These are phyloP conservation scores for Fonsecaea erecta DNA, from an alignment of 2,329 filamentous ascomycete genomes.

Conservation along the genomic window DNA sequence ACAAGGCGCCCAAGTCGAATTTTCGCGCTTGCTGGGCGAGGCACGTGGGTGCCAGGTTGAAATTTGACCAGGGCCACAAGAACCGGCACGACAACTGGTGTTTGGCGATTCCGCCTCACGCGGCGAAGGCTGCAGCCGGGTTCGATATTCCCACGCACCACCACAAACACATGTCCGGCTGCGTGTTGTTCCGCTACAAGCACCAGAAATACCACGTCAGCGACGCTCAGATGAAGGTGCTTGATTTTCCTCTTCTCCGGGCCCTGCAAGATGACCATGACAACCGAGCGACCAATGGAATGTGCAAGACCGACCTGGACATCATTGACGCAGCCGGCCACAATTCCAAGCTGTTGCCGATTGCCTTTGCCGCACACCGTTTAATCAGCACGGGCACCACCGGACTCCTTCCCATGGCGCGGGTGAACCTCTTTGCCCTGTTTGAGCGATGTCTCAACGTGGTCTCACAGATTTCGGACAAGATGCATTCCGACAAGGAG, in stretches of 20 bases:
- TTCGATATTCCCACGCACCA: constrained; percentile 31
- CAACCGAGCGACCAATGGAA: neutral
- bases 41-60: constrained; percentile 40
- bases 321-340: neutral
- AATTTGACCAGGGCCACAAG: constrained; percentile 38
- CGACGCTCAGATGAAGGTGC: constrained; percentile 24
- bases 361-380: neutral
- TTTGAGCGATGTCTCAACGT: constrained; percentile 37
- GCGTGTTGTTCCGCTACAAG: constrained; percentile 38
- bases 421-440: constrained; percentile 38
- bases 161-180: constrained; percentile 20
- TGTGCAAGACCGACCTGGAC: neutral
- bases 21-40: constrained; percentile 39
- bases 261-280: neutral
- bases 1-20: constrained; percentile 35
- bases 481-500: constrained; percentile 33
- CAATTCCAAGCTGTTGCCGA: constrained; percentile 3
- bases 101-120: constrained; percentile 38
- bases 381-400: neutral
- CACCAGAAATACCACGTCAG: constrained; percentile 35
- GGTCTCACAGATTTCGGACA: constrained; percentile 37
- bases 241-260: neutral
- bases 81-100: constrained; percentile 37
- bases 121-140: constrained; percentile 39
- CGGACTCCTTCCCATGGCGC: constrained; percentile 31